Percentiles rank a stretch among this genome's conserved stretches.
Conservation (phyloP, 2,329 filamentous ascomycete species). For the Stagonosporopsis tanaceti region DNA sequence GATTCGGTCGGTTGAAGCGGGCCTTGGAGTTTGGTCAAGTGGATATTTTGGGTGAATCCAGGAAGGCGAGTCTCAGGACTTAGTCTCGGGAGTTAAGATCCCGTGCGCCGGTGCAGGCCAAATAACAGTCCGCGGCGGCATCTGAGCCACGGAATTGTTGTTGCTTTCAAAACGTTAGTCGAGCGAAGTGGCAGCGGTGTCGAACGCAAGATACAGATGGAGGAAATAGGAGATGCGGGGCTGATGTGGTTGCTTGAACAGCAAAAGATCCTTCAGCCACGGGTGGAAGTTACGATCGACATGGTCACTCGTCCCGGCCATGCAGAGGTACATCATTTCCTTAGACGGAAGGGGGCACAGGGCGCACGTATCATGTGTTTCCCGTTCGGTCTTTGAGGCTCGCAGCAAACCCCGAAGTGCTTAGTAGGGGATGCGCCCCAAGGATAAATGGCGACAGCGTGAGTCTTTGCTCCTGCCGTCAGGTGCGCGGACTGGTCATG, state of each 20-base stretch:
- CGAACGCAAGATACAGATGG: background rate
- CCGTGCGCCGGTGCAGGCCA: slow-evolving; percentile 12
- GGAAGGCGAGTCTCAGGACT: slow-evolving; percentile 7
- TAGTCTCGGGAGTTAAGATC: slow-evolving; percentile 10
- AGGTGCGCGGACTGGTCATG: slow-evolving; percentile 16
- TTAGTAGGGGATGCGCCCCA: slow-evolving; percentile 15
- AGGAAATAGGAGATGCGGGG: slow-evolving; percentile 7
- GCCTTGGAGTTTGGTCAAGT: slow-evolving; percentile 4
- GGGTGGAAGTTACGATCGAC: slow-evolving; percentile 19
- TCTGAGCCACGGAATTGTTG: background rate
- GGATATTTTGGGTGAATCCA: slow-evolving; percentile 10
- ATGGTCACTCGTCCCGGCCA: slow-evolving; percentile 6
- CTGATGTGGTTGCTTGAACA: slow-evolving; percentile 5
- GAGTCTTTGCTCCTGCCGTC: slow-evolving; percentile 7
- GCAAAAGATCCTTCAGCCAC: slow-evolving; percentile 8
- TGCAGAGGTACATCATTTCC: slow-evolving; percentile 16
- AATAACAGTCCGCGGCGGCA: background rate
- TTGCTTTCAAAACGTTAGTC: background rate
- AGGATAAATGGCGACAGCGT: slow-evolving; percentile 4
- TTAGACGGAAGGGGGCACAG: slow-evolving; percentile 6
- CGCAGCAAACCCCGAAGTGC: slow-evolving; percentile 8
- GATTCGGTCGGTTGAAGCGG: background rate
- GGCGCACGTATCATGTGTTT: slow-evolving; percentile 19
- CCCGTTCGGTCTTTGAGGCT: slow-evolving; percentile 11
- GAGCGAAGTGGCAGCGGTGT: background rate